phyloP scores from a whole-genome alignment of 2,329 filamentous ascomycete genomes.

The Daldinia sp. region DNA sequence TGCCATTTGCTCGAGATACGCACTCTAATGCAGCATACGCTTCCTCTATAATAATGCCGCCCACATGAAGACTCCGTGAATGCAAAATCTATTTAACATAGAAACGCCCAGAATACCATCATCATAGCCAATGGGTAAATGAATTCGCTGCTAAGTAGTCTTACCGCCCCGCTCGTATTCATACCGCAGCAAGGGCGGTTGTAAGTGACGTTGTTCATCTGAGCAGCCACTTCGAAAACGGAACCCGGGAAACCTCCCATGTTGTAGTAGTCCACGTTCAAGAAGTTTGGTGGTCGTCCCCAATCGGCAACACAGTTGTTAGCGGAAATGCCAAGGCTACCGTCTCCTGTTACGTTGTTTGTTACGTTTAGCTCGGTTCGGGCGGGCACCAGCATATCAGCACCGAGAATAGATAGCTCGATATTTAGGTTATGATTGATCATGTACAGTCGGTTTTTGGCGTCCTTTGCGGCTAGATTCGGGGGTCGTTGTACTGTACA shows the following conservation, averaged over 20 bases:
- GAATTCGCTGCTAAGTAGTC: slow-evolving; percentile 8
- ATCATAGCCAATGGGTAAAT: slow-evolving; percentile 28
- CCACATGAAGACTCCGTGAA: slow-evolving; percentile 16
- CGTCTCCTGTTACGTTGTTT: slow-evolving; percentile 70
- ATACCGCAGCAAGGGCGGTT: slow-evolving; percentile 65
- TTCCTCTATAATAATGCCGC: slow-evolving; percentile 26
- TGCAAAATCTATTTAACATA: slow-evolving; percentile 20
- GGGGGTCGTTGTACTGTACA: slow-evolving; percentile 83
- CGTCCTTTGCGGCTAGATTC: slow-evolving; percentile 61
- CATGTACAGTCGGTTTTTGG: slow-evolving; percentile 74
- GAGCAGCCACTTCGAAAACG: slow-evolving; percentile 77
- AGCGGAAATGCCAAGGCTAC: slow-evolving; percentile 71
- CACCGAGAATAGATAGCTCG: slow-evolving; percentile 72
- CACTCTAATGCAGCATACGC: slow-evolving; percentile 4
- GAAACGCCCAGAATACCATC: slow-evolving; percentile 31
- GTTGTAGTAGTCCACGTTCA: slow-evolving; percentile 89
- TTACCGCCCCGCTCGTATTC: slow-evolving; percentile 31
- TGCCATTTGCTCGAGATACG: not conserved
- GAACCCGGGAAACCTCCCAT: slow-evolving; percentile 70
- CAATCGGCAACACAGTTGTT: slow-evolving; percentile 69
- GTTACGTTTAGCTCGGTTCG: slow-evolving; percentile 74
- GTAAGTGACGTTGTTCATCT: slow-evolving; percentile 78
- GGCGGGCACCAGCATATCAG: slow-evolving; percentile 74
- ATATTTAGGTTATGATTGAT: slow-evolving; percentile 92
- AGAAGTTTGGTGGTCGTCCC: slow-evolving; percentile 75